Percentiles rank a stretch among this genome's conserved stretches.
These are phyloP conservation scores for Eutrema japonicum DNA, from an alignment of 345 rosid species.

Conservation along the genomic window DNA sequence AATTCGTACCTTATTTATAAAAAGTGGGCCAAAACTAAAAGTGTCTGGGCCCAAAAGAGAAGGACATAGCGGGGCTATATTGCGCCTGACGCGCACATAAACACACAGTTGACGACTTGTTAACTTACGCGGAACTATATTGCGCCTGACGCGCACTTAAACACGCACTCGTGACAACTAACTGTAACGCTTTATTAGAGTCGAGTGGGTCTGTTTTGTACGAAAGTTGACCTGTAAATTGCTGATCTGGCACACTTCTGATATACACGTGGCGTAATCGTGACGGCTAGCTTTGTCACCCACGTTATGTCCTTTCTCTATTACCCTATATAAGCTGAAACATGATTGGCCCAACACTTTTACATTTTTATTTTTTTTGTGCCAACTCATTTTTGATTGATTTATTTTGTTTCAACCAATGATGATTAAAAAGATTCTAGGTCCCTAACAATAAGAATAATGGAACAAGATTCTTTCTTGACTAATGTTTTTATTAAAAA, in stretches of 20 bases:
- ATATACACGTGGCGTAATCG: constrained; percentile 39
- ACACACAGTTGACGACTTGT: constrained; percentile 18
- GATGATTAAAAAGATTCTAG: constrained; percentile 14
- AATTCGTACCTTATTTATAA: background rate
- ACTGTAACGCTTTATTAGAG: constrained; percentile 9
- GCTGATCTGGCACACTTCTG: constrained; percentile 22
- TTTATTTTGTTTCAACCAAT: background rate
- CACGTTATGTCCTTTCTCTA: constrained; percentile 31
- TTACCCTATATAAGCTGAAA: constrained; percentile 27
- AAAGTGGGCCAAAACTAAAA: constrained; percentile 42
- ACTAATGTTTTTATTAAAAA: no score
- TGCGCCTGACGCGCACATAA: constrained; percentile 27
- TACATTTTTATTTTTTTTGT: background rate
- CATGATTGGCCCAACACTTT: constrained; percentile 40
- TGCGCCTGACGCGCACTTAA: constrained; percentile 28
- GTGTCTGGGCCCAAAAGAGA: constrained; percentile 39
- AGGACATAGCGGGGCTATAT: constrained; percentile 26
- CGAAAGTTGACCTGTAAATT: constrained; percentile 35
- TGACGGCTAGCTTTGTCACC: constrained; percentile 35
- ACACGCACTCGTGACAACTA: constrained; percentile 39
- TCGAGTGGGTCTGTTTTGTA: constrained; percentile 22
- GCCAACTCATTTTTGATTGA: constrained; percentile 21
- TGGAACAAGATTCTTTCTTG: constrained; percentile 9
- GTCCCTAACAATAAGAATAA: background rate
- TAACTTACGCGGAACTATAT: constrained; percentile 34